phyloP scores from a whole-genome alignment of 768 basidiomycete species.

The Gelatoporia subvermispora region DNA sequence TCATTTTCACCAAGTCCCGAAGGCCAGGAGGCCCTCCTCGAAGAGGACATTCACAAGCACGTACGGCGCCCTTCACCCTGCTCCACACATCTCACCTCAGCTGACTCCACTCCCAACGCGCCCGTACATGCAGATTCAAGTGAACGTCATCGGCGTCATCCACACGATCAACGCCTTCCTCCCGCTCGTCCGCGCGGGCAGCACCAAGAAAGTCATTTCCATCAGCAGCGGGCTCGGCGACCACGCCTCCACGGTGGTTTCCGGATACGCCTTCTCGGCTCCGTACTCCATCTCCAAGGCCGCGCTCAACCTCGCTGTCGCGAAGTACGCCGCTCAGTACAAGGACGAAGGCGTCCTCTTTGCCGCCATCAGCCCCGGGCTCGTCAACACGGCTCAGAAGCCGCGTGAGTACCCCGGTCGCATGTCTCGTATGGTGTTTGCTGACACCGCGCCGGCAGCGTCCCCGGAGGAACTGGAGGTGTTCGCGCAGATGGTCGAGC shows the following conservation, averaged over 20 bases:
- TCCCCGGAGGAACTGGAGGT: no score
- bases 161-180: slow-evolving; percentile 33
- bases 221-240: slow-evolving; percentile 28
- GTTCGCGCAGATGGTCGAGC: not conserved
- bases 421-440: no score
- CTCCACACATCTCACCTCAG: no score
- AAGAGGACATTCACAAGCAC: slow-evolving; percentile 11
- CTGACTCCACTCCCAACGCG: not conserved
- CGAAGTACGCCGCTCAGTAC: slow-evolving; percentile 29
- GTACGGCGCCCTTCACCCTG: slow-evolving; percentile 7
- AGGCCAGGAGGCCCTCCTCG: slow-evolving; percentile 8
- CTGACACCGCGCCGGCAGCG: no score
- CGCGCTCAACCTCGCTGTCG: slow-evolving; percentile 32
- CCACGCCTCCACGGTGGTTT: slow-evolving; percentile 17
- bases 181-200: slow-evolving; percentile 30
- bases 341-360: slow-evolving; percentile 29
- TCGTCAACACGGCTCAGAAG: slow-evolving; percentile 27
- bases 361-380: slow-evolving; percentile 33
- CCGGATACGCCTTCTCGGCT: slow-evolving; percentile 3
- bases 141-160: slow-evolving; percentile 33
- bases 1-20: slow-evolving; percentile 4
- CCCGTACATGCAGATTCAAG: slow-evolving; percentile 20
- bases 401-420: no score
- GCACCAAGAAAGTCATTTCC: slow-evolving; percentile 30
- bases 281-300: slow-evolving; percentile 36